Evolutionary conservation across 2,329 filamentous ascomycete genomes (phyloP), one percentile per base, ranked within the genome.

Genomic region (Claviceps sp.): DNA sequence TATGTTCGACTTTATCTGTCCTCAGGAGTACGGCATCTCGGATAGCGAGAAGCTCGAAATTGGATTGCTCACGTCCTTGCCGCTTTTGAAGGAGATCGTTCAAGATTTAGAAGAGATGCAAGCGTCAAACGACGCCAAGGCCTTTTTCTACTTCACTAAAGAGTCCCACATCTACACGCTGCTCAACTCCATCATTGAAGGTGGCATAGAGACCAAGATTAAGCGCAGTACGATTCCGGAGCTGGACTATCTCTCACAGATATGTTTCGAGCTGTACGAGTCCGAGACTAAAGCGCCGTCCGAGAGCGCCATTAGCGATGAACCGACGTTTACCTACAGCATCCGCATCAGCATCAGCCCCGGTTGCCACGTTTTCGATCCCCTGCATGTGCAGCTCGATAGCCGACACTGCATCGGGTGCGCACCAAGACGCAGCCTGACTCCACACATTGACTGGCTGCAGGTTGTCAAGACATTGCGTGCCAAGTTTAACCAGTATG

Each of bases 141-240:
- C 86, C 1, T 97, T 97, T 73, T 88, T 97, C 70, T 98, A 98
- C 72, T 98, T 98, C 68, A 98, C 93, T 57, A 98, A 98, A 68
- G 93, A 98, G 69, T 95, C 89, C 0, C 93, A 98, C 66, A 96
- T 98, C 57, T 98, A 98, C 71, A 98, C 93, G 5, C 78, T 98
- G 5, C 79, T 98, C 54, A 98, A 98, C 67, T 97, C 91, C 66
- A 97, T 98, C 59, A 79, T 98, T 26, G 93, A 98, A 67, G 93
- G 94, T 55, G 94, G 93, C 34, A 87, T 98, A 58, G 87, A 94
- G 63, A 96, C 91, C 24, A 98, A 98, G 72, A 97, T 98, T 63
- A 86, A 89, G 60, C 85, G 94, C 40, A 90, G 89, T 62, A 89
- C 88, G 42, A 98, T 98, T 57, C 93, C 93, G 0, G 93, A 98